Conservation (phyloP, 495 filamentous ascomycete species). For the Neurospora hispaniola region DNA sequence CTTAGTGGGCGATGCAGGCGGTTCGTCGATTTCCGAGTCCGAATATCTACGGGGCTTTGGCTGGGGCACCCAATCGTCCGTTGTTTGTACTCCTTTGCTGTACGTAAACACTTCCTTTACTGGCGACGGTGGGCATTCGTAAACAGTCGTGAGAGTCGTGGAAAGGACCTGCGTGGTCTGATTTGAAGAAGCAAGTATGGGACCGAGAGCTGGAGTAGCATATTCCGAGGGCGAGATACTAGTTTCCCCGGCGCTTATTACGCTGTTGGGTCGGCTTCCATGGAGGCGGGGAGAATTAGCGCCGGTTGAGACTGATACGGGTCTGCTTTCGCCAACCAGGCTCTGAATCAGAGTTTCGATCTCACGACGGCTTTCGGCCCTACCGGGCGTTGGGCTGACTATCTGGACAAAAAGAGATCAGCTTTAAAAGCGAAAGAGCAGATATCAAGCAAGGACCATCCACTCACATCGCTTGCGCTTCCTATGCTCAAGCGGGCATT, state of each 20-base stretch:
- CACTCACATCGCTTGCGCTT: slow-evolving; percentile 38
- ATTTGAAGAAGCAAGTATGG: slow-evolving; percentile 19
- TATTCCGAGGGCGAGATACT: slow-evolving; percentile 56
- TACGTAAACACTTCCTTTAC: slow-evolving; percentile 79
- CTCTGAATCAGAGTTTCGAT: slow-evolving; percentile 73
- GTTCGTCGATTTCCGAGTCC: slow-evolving; percentile 46
- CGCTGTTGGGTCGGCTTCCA: slow-evolving; percentile 76
- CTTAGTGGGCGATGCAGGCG: slow-evolving; percentile 46
- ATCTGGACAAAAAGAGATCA: slow-evolving; percentile 32
- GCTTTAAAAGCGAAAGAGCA: slow-evolving; percentile 32
- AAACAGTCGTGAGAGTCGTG: slow-evolving; percentile 58
- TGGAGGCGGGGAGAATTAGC: slow-evolving; percentile 50
- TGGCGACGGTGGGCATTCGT: slow-evolving; percentile 62
- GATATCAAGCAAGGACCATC: background rate
- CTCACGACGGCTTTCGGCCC: slow-evolving; percentile 62
- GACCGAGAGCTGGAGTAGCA: slow-evolving; percentile 28
- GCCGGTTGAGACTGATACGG: slow-evolving; percentile 59
- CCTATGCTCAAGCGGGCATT: slow-evolving; percentile 51
- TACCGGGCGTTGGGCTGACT: slow-evolving; percentile 47
- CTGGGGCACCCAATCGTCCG: slow-evolving; percentile 52
- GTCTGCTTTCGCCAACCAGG: slow-evolving; percentile 66
- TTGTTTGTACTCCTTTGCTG: slow-evolving; percentile 90
- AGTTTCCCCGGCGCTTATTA: slow-evolving; percentile 62
- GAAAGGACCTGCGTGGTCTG: slow-evolving; percentile 37
- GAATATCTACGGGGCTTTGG: slow-evolving; percentile 38